Conservation (phyloP, 192 early-diverging fungal species). For the Phlyctochytrium planicorne region DNA sequence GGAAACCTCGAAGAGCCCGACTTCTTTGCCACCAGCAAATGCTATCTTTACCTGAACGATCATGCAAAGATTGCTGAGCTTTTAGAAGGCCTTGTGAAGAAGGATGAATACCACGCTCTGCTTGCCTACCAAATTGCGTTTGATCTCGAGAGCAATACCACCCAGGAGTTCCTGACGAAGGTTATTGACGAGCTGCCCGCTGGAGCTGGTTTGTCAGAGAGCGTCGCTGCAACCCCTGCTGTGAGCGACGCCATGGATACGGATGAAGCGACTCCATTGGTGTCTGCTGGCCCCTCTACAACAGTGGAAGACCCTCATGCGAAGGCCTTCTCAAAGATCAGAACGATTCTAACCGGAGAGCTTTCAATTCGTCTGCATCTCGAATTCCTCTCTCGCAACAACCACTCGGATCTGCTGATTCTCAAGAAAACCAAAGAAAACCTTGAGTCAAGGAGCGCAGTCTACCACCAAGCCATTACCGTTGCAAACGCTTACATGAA, state of each 20-base stretch:
- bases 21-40: conserved; percentile 89
- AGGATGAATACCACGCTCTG: conserved; percentile 59
- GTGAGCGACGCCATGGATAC: conserved; percentile 50
- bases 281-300: background rate
- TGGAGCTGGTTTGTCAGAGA: conserved; percentile 22
- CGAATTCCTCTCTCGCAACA: conserved; percentile 95
- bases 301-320: conserved; percentile 24
- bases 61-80: conserved; percentile 70
- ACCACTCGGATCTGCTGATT: conserved; percentile 93
- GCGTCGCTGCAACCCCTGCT: conserved; percentile 18
- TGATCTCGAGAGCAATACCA: conserved; percentile 93
- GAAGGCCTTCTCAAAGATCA: conserved; percentile 55
- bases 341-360: conserved; percentile 83
- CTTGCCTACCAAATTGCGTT: conserved; percentile 98
- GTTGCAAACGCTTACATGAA: conserved; percentile 99
- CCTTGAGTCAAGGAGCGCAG: conserved; percentile 85
- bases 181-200: conserved; percentile 63
- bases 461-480: conserved; percentile 93
- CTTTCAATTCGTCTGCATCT: conserved; percentile 89
- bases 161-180: conserved; percentile 92
- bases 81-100: conserved; percentile 64
- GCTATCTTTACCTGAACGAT: conserved; percentile 89
- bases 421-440: conserved; percentile 90
- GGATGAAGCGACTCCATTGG: conserved; percentile 41
- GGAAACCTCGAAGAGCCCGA: conserved; percentile 76